phyloP scores from a whole-genome alignment of 306 rosid species.

The Mimosa bimucronata region DNA sequence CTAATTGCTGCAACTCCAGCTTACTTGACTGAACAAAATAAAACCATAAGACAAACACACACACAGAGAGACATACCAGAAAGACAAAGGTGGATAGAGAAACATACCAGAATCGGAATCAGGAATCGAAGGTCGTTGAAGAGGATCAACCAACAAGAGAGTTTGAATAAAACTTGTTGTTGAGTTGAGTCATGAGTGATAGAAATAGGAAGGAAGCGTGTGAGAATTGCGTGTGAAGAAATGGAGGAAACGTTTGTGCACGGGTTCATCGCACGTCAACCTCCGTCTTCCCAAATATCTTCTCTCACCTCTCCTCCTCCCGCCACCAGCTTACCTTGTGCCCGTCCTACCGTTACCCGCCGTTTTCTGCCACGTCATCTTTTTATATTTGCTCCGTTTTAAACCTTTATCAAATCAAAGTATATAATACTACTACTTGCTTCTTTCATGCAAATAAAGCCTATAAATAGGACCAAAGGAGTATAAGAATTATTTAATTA shows the following conservation, averaged over 20 bases:
- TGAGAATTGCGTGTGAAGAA: conserved; percentile 77
- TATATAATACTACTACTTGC: too few relatives aligned
- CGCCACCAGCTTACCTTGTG: too few relatives aligned
- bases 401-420: not conserved
- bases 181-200: too few relatives aligned
- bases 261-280: conserved; percentile 64
- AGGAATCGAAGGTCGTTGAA: conserved; percentile 31
- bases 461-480: too few relatives aligned
- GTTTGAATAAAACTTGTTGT: conserved; percentile 3
- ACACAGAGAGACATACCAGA: conserved; percentile 9
- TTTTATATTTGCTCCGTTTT: not conserved
- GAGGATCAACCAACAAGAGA: not conserved
- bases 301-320: conserved; percentile 30
- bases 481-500: too few relatives aligned
- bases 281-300: conserved; percentile 75
- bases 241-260: conserved; percentile 61
- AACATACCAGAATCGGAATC: conserved; percentile 44
- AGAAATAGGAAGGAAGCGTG: conserved; percentile 52
- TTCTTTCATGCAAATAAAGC: too few relatives aligned
- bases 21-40: not conserved
- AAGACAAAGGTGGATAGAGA: conserved; percentile 16
- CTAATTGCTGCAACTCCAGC: not conserved
- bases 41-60: not conserved
- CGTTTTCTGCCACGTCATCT: conserved; percentile 22
- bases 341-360: not conserved